Evolutionary conservation across 345 rosid species (phyloP), one percentile per base, ranked within the genome.

Genomic region (Citrus trifoliata): DNA sequence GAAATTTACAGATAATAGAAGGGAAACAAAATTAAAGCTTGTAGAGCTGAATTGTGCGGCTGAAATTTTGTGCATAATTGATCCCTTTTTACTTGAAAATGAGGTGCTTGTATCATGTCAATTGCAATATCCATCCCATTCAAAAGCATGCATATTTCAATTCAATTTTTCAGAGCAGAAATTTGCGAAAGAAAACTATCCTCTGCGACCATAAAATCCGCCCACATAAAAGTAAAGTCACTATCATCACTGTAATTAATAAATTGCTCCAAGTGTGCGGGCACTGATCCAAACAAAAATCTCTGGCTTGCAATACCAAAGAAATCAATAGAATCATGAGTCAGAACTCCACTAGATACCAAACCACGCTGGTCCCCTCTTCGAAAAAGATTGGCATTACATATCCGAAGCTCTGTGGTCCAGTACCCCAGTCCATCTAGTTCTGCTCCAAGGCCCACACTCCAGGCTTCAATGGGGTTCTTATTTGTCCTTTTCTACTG

Each of bases 321-420:
- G 14, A 51, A 48, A 32, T 28, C 22, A 4, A 28, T 33, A 22
- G 32, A 60, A 38, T 40, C 14, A 42, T 28, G 10, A 46, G 8
- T n/a, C 22, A 60, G 35, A 73, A 14, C 55, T 42, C 67, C 67
- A 59, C 77, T 62, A 25, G n/a, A 64, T 16, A 65, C n/a, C 48
- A 4, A 10, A 70, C 51, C 35, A 28, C 6, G 30, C 32, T 51
- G 78, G 78, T 65, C 78, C 78, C 78, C 53, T 63, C 48, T 60
- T 4, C 32, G 70, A 51, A 53, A 51, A 32, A 30, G 78, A 76
- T 30, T 28, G 63, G 21, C 70, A 32, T 32, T 65, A 19, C 37
- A 64, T 59, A 48, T 48, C 16, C 22, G 32, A 75, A 46, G 28
- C 30, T 21, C 58, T 10, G 65, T 30, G 38, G 51, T 42, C 48